Conservation (phyloP, 176 grass and related monocot species). For the Oryza brachyantha region DNA sequence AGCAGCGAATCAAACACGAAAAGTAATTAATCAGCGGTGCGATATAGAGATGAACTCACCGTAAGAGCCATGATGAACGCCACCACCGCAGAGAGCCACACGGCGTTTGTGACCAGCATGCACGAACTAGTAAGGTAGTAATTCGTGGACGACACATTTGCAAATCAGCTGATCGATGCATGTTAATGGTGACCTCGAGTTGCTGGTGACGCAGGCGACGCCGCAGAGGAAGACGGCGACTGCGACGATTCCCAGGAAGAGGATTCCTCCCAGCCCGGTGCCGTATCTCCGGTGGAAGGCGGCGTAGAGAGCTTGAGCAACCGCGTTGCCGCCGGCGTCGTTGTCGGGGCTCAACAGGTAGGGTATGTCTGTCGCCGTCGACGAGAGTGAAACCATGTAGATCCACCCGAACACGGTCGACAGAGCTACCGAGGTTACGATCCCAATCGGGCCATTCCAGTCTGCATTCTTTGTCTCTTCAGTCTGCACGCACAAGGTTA, state of each 20-base stretch:
- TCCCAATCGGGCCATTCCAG: slow-evolving; percentile 49
- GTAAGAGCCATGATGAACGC: slow-evolving; percentile 59
- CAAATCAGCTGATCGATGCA: not conserved
- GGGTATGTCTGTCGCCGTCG: slow-evolving; percentile 42
- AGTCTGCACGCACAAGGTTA: no score
- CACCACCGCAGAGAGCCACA: slow-evolving; percentile 54
- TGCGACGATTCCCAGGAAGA: slow-evolving; percentile 44
- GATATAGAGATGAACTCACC: no score
- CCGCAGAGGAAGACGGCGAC: slow-evolving; percentile 57
- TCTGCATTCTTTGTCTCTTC: slow-evolving; percentile 59
- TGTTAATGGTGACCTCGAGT: slow-evolving; percentile 39
- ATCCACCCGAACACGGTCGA: slow-evolving; percentile 52
- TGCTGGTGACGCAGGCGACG: slow-evolving; percentile 40
- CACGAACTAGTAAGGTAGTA: no score
- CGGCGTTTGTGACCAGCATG: no score
- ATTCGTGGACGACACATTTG: no score
- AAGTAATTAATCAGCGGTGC: no score
- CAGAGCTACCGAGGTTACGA: slow-evolving; percentile 46
- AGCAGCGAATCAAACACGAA: no score
- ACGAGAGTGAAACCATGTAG: slow-evolving; percentile 51
- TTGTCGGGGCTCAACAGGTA: slow-evolving; percentile 50
- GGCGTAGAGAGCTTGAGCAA: slow-evolving; percentile 54
- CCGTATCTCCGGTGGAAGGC: slow-evolving; percentile 47
- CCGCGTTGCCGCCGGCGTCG: slow-evolving; percentile 56
- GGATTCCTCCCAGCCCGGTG: slow-evolving; percentile 39